Conservation (phyloP, 1,284 basidiomycete species). For the Phylloboletellus chloephorus region DNA sequence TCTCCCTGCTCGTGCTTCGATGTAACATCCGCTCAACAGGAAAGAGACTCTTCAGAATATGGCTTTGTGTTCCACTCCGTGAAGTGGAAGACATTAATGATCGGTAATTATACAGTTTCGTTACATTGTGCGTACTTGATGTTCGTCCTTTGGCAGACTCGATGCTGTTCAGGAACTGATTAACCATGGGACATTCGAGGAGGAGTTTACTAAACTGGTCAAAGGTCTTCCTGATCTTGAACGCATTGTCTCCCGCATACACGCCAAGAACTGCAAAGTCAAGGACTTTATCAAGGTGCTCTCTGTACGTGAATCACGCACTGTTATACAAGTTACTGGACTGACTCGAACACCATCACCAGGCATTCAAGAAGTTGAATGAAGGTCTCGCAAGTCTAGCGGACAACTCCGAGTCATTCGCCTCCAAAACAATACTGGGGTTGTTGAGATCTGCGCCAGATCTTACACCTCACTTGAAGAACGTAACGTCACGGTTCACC, state of each 20-base stretch:
- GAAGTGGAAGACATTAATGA: constrained; percentile 81
- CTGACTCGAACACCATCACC: constrained; percentile 8
- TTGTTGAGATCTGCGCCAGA: constrained; percentile 81
- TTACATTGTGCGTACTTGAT: constrained; percentile 10
- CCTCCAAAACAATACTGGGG: constrained; percentile 68
- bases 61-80: constrained; percentile 87
- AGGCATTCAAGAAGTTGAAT: constrained; percentile 77
- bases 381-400: constrained; percentile 61
- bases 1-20: constrained; percentile 9
- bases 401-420: constrained; percentile 65
- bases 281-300: constrained; percentile 83
- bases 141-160: constrained; percentile 46
- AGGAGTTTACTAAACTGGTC: constrained; percentile 66
- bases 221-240: constrained; percentile 90
- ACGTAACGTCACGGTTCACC: constrained; percentile 68
- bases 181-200: constrained; percentile 68
- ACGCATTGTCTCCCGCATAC: constrained; percentile 88
- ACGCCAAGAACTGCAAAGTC: constrained; percentile 84
- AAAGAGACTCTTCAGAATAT: constrained; percentile 89
- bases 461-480: constrained; percentile 61
- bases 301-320: constrained; percentile 41
- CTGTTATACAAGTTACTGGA: not conserved
- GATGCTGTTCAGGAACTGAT: constrained; percentile 92
- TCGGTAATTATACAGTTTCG: constrained; percentile 44
- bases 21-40: constrained; percentile 40